phyloP scores from a whole-genome alignment of 2,329 filamentous ascomycete genomes.

The Colletotrichum sp. region DNA sequence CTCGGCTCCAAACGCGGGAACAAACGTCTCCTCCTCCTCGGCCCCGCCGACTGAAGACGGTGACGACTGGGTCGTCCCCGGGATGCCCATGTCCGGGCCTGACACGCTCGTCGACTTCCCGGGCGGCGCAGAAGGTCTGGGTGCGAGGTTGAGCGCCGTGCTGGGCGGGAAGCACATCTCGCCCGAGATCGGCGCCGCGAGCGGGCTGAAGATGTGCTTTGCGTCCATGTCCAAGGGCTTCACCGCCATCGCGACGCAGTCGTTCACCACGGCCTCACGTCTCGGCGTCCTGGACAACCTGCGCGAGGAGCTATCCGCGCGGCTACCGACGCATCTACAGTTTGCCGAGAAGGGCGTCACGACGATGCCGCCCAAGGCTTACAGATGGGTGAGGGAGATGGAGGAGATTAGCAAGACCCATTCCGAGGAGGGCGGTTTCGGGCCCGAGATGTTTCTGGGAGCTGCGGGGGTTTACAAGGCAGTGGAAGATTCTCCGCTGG shows the following conservation, averaged over 20 bases:
- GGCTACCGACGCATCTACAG: conserved; percentile 51
- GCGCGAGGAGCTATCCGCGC: conserved; percentile 55
- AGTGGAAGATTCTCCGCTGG: conserved; percentile 66
- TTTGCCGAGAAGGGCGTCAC: conserved; percentile 56
- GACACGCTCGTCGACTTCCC: conserved; percentile 43
- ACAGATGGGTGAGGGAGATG: conserved; percentile 81
- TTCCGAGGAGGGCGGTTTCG: conserved; percentile 67
- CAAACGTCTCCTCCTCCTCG: conserved; percentile 16
- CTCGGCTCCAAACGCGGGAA: conserved; percentile 20
- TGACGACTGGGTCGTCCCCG: conserved; percentile 42
- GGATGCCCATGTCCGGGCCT: conserved; percentile 56
- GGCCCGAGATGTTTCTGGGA: conserved; percentile 57
- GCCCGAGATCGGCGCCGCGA: conserved; percentile 56
- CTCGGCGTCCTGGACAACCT: conserved; percentile 68
- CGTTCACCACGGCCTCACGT: conserved; percentile 70
- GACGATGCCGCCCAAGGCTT: conserved; percentile 75
- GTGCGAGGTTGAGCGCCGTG: conserved; percentile 41
- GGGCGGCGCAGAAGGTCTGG: conserved; percentile 28
- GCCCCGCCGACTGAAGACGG: conserved; percentile 15
- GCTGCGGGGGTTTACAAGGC: conserved; percentile 66
- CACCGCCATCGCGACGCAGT: conserved; percentile 71
- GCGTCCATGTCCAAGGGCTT: conserved; percentile 67
- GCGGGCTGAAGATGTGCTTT: conserved; percentile 71
- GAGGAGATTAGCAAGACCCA: conserved; percentile 74
- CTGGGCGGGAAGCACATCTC: conserved; percentile 57